phyloP scores from a whole-genome alignment of 176 grass and related monocot species.

The Echinochloa phyllopogon region DNA sequence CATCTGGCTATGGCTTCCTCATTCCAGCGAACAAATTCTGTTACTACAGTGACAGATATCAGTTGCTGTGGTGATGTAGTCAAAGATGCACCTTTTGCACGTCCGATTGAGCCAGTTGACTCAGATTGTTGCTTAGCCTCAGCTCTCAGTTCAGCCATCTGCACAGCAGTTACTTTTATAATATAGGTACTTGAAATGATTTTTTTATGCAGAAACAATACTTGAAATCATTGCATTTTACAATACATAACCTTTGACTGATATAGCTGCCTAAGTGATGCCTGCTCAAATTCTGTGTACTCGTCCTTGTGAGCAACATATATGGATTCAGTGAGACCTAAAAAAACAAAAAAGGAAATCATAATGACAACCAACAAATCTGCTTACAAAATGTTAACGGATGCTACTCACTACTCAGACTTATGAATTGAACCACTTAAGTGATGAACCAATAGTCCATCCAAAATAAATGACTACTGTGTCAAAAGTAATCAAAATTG shows the following conservation, averaged over 20 bases:
- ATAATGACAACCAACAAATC: slow-evolving; percentile 18
- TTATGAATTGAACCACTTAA: slow-evolving; percentile 4
- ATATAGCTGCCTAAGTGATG: slow-evolving; percentile 86
- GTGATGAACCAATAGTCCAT: slow-evolving; percentile 21
- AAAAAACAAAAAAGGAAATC: slow-evolving; percentile 26
- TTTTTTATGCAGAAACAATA: slow-evolving; percentile 1
- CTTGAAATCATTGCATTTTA: slow-evolving; percentile 28
- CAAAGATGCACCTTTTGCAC: slow-evolving; percentile 75
- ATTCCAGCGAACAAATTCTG: slow-evolving; percentile 94
- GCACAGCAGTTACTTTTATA: slow-evolving; percentile 36
- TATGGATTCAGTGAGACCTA: slow-evolving; percentile 92
- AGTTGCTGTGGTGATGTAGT: slow-evolving; percentile 74
- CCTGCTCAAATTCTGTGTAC: slow-evolving; percentile 95
- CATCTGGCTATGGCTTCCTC: slow-evolving; percentile 98
- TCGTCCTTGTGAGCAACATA: slow-evolving; percentile 93
- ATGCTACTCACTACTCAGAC: background rate
- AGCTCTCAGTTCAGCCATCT: slow-evolving; percentile 86
- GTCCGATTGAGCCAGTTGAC: slow-evolving; percentile 83
- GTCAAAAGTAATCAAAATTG: background rate
- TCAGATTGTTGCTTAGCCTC: slow-evolving; percentile 87
- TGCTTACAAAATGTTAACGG: slow-evolving; percentile 19
- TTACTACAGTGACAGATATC: slow-evolving; percentile 96
- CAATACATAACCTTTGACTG: slow-evolving; percentile 76
- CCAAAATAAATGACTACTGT: slow-evolving; percentile 27
- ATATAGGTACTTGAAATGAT: slow-evolving; percentile 18